A percentile compares a stretch with the other conserved stretches of the same genome.
These are phyloP conservation scores for Acer campestre DNA, from an alignment of 345 rosid species.

Conservation along the genomic window DNA sequence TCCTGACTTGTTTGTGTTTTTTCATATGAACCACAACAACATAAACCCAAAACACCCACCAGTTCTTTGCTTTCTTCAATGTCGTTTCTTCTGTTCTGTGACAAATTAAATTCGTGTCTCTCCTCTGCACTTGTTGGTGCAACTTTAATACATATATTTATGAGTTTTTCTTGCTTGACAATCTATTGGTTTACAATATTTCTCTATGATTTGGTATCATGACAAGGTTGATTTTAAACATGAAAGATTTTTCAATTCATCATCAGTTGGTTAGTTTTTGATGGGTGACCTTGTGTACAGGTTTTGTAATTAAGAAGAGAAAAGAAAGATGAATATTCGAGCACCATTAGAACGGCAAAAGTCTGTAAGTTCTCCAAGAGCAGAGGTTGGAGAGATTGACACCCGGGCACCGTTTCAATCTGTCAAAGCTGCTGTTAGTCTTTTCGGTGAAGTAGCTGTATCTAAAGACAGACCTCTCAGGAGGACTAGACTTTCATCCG, in stretches of 20 bases:
- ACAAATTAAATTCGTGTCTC: no score
- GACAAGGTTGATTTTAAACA: no score
- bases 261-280: no score
- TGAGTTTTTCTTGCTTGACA: no score
- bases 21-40: neutral
- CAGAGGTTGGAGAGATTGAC: slow-evolving; percentile 94
- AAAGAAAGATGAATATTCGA: slow-evolving; percentile 55
- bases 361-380: slow-evolving; percentile 49
- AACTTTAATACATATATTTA: no score
- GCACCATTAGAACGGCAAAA: slow-evolving; percentile 23
- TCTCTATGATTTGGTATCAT: no score
- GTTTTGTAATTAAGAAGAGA: slow-evolving; percentile 2
- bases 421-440: slow-evolving; percentile 89
- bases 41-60: neutral
- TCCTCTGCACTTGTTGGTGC: no score
- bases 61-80: neutral
- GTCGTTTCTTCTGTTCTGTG: neutral
- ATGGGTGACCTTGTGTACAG: neutral
- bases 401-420: slow-evolving; percentile 91
- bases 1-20: neutral
- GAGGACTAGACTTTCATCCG: slow-evolving; percentile 44
- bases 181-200: no score
- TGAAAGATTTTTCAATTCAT: no score
- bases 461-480: slow-evolving; percentile 41
- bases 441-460: slow-evolving; percentile 74